These are phyloP conservation scores for Sungouiozyma ichnusensis DNA, from an alignment of 805 yeast species.

Conservation along the genomic window DNA sequence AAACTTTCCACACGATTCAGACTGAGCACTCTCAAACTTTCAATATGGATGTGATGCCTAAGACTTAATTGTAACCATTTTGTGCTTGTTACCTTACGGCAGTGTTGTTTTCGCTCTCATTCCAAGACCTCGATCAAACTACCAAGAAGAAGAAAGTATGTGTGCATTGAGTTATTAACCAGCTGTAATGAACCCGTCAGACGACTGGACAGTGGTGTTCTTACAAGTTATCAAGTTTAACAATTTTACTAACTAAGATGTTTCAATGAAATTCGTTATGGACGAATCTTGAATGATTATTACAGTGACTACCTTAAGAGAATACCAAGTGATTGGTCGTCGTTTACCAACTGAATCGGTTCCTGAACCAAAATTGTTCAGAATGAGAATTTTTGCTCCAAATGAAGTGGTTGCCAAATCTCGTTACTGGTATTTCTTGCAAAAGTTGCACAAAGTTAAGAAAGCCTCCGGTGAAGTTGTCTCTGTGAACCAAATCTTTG, in stretches of 20 bases:
- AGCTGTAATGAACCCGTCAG: no score
- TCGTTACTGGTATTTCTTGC: conserved; percentile 99
- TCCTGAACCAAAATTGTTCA: conserved; percentile 99
- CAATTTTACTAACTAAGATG: not conserved
- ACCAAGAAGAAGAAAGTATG: not conserved
- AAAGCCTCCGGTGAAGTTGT: conserved; percentile 99
- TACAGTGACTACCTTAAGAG: conserved; percentile 90
- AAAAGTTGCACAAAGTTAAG: conserved; percentile 98
- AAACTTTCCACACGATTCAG: not conserved
- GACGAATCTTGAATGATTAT: conserved; percentile 32
- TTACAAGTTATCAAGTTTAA: no score
- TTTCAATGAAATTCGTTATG: conserved; percentile 31
- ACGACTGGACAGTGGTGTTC: no score
- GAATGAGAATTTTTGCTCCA: conserved; percentile 99
- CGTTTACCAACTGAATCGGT: conserved; percentile 98
- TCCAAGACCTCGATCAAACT: not conserved
- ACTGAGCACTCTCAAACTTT: no score
- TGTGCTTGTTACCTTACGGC: no score
- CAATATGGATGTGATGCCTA: no score
- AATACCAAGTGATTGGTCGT: conserved; percentile 99
- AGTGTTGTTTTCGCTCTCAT: not conserved
- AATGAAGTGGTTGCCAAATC: conserved; percentile 99
- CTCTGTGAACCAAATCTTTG: conserved; percentile 81
- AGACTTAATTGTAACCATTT: no score
- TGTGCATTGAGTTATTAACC: no score